A percentile compares a stretch with the other conserved stretches of the same genome.
Conservation (phyloP, 345 rosid genomes). For the Stellera chamaejasme region DNA sequence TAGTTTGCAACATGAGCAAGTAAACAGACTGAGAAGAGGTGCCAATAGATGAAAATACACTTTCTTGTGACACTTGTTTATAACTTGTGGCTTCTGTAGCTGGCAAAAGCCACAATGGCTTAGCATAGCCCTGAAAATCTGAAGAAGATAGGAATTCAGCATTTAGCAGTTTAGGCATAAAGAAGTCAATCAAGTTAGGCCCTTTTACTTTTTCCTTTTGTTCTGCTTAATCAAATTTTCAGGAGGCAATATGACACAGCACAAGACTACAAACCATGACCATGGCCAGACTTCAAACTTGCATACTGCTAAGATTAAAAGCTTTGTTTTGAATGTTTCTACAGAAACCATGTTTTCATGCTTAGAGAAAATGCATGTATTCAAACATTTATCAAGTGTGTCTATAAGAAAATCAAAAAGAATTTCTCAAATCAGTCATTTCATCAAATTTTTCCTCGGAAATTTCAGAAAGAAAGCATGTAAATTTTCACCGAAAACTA, state of each 20-base stretch:
- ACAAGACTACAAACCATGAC: background rate
- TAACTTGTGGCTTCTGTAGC: conserved; percentile 43
- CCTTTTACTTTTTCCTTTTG: background rate
- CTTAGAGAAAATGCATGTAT: no score
- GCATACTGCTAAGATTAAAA: no score
- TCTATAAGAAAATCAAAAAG: no score
- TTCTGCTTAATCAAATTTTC: background rate
- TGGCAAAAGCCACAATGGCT: conserved; percentile 52
- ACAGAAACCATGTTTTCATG: no score
- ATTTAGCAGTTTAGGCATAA: background rate
- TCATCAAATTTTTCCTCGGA: no score
- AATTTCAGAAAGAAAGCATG: no score
- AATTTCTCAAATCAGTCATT: no score
- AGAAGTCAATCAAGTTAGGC: conserved; percentile 3
- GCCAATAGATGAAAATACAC: conserved; percentile 11
- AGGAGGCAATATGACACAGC: background rate
- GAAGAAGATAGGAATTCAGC: conserved; percentile 10
- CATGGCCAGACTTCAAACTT: no score
- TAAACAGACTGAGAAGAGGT: conserved; percentile 34
- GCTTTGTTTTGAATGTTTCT: no score
- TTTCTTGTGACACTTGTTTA: conserved; percentile 19
- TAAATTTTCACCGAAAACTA: no score
- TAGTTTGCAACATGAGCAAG: conserved; percentile 60
- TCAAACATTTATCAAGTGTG: no score
- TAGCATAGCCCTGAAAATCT: conserved; percentile 79